A percentile compares a stretch with the other conserved stretches of the same genome.
These are phyloP conservation scores for Ustilago cynodontis DNA, from an alignment of 1,284 basidiomycete genomes.

Conservation along the genomic window DNA sequence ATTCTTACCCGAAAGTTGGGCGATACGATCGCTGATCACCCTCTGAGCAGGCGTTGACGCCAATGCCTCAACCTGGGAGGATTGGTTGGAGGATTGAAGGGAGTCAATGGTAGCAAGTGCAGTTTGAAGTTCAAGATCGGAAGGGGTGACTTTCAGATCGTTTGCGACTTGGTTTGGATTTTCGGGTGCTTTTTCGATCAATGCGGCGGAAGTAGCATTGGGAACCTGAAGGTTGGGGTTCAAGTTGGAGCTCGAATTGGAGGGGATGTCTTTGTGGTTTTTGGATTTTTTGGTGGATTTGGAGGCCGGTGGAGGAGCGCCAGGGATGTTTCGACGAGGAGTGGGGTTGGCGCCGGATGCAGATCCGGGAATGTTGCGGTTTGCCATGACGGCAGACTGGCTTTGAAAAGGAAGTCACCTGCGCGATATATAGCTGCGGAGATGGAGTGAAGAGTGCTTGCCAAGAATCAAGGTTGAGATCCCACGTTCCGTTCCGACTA, in stretches of 20 bases:
- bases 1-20: conserved; percentile 14
- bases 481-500: no score
- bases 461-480: no score
- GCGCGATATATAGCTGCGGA: no score
- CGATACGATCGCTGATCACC: conserved; percentile 31
- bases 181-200: conserved; percentile 36
- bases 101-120: conserved; percentile 43
- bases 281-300: conserved; percentile 34
- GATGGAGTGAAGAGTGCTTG: no score
- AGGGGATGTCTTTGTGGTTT: conserved; percentile 3
- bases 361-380: conserved; percentile 31
- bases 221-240: conserved; percentile 19
- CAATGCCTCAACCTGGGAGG: no score
- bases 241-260: no score
- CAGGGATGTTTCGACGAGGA: conserved; percentile 38
- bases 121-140: conserved; percentile 43
- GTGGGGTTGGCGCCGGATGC: conserved; percentile 25
- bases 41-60: conserved; percentile 36
- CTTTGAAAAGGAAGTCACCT: no score
- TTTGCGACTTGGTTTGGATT: conserved; percentile 38
- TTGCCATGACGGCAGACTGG: conserved; percentile 29
- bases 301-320: conserved; percentile 39
- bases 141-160: conserved; percentile 39
- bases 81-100: conserved; percentile 12
- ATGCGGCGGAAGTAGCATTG: conserved; percentile 36